These are phyloP conservation scores for Penicillium sclerotigenum DNA, from an alignment of 2,329 filamentous ascomycete genomes.

Conservation along the genomic window DNA sequence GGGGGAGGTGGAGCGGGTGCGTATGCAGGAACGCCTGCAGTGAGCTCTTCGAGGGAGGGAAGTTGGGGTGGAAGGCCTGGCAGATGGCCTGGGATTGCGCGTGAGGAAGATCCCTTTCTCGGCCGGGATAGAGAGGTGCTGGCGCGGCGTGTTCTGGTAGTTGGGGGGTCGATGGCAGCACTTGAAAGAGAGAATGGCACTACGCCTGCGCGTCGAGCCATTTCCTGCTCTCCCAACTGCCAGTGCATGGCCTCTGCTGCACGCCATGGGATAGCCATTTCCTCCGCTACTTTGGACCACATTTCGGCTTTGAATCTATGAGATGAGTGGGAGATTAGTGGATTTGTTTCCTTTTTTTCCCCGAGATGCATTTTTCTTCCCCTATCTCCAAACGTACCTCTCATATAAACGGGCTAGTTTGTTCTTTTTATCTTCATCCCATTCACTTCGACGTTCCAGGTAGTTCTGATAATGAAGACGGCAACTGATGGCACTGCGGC, in stretches of 20 bases:
- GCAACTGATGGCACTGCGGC: conserved; percentile 90
- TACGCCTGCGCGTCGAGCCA: conserved; percentile 87
- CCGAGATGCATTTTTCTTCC: background rate
- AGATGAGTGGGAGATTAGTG: conserved; percentile 11
- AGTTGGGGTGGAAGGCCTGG: conserved; percentile 33
- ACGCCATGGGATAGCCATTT: conserved; percentile 93
- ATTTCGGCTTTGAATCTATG: conserved; percentile 92
- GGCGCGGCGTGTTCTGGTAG: conserved; percentile 35
- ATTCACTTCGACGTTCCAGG: conserved; percentile 84
- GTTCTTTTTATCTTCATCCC: conserved; percentile 97
- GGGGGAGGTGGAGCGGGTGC: conserved; percentile 36
- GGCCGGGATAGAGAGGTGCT: conserved; percentile 40
- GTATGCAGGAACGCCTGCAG: conserved; percentile 47
- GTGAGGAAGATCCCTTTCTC: conserved; percentile 40
- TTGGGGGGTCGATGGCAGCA: conserved; percentile 51
- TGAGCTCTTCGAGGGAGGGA: conserved; percentile 47
- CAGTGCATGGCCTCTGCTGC: conserved; percentile 98
- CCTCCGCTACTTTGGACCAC: conserved; percentile 93
- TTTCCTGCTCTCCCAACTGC: conserved; percentile 89
- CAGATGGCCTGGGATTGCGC: conserved; percentile 32
- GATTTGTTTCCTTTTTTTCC: background rate
- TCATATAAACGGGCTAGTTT: conserved; percentile 93
- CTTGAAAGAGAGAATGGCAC: conserved; percentile 73
- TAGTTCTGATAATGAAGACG: conserved; percentile 97
- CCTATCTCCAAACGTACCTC: conserved; percentile 60